These are phyloP conservation scores for Boletus pseudo-olivaceus DNA, from an alignment of 768 basidiomycete species.

Conservation along the genomic window DNA sequence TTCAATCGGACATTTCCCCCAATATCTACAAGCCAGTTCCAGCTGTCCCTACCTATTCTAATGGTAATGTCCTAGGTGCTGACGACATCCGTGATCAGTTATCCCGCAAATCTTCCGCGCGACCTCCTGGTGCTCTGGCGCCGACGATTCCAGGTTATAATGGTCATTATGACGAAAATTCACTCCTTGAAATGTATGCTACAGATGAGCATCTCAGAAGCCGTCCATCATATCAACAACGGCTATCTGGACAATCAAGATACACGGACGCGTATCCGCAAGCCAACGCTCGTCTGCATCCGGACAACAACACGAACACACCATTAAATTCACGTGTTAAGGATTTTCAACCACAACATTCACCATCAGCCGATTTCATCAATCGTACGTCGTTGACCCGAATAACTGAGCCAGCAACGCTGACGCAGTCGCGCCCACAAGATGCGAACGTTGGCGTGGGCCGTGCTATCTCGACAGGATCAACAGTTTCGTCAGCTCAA, in stretches of 20 bases:
- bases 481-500: conserved; percentile 27
- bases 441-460: conserved; percentile 18
- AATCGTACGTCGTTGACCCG: conserved; percentile 19
- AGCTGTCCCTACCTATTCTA: conserved; percentile 19
- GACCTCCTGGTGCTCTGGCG: conserved; percentile 29
- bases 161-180: conserved; percentile 21
- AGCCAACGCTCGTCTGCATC: conserved; percentile 8
- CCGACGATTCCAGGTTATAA: conserved; percentile 27
- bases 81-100: conserved; percentile 24
- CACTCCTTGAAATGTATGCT: conserved; percentile 22
- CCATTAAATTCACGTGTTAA: conserved; percentile 16
- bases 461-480: conserved; percentile 29
- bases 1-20: conserved; percentile 16
- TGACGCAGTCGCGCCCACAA: conserved; percentile 10
- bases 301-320: conserved; percentile 9
- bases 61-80: conserved; percentile 3
- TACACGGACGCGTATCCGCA: conserved; percentile 16
- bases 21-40: conserved; percentile 33
- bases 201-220: conserved; percentile 14
- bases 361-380: conserved; percentile 20
- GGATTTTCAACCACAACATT: conserved; percentile 17
- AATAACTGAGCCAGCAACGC: background rate
- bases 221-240: conserved; percentile 22
- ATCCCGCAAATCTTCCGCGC: conserved; percentile 19
- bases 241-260: conserved; percentile 17